Conservation (phyloP, 2,329 filamentous ascomycete genomes). For the Lachnellula occidentalis region DNA sequence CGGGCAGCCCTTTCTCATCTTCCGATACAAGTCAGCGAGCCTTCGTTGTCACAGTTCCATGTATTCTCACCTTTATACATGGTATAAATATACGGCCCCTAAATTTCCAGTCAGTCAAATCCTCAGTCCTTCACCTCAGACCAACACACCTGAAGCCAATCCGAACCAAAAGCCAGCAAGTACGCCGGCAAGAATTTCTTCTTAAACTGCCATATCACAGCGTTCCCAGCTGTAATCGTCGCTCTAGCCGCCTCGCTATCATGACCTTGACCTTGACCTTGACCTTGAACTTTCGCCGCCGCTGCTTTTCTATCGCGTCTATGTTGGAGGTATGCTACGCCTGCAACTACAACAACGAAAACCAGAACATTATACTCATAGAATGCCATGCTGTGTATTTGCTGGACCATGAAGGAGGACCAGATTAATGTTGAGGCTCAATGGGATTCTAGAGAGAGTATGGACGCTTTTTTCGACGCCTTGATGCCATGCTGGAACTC, state of each 20-base stretch:
- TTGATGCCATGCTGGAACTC: not conserved
- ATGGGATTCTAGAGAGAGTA: not conserved
- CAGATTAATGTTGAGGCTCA: not conserved
- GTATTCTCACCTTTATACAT: slow-evolving; percentile 20
- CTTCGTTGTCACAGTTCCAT: not conserved
- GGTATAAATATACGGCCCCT: slow-evolving; percentile 25
- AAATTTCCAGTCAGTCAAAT: not conserved
- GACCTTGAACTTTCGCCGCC: not conserved
- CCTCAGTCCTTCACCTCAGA: not conserved
- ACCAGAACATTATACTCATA: slow-evolving; percentile 14
- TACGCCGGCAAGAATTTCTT: slow-evolving; percentile 37
- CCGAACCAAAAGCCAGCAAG: slow-evolving; percentile 42
- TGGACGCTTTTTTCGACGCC: not conserved
- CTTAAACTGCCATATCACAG: slow-evolving; percentile 17
- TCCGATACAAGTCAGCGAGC: not conserved
- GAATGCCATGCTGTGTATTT: slow-evolving; percentile 14
- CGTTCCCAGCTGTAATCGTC: slow-evolving; percentile 4
- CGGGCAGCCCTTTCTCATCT: slow-evolving; percentile 20
- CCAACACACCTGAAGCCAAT: slow-evolving; percentile 41
- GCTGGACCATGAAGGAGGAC: too few relatives aligned
- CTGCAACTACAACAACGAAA: slow-evolving; percentile 13
- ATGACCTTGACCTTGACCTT: not conserved
- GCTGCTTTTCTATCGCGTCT: slow-evolving; percentile 1
- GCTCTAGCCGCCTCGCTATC: not conserved
- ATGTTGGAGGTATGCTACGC: slow-evolving; percentile 8